Evolutionary conservation across 257 asterid species (phyloP), one percentile per base, ranked within the genome.

Genomic region (Rauvolfia tetraphylla): DNA sequence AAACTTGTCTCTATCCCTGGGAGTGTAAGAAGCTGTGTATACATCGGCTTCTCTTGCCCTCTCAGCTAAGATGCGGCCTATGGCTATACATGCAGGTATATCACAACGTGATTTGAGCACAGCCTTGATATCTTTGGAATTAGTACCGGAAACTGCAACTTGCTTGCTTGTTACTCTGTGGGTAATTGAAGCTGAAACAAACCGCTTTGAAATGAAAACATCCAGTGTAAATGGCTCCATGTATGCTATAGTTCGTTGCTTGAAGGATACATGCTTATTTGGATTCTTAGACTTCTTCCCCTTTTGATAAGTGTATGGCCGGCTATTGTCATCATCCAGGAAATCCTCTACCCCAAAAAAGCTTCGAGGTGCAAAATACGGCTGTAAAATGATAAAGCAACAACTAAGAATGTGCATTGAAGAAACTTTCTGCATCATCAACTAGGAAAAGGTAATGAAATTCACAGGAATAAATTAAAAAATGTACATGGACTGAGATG

Each of bases 81-180:
- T 78, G 6, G 98, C 71, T 80, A 92, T 79, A 84, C 98, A 95
- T 0, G 98, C 98, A 20, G 98, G 98, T 74, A 95, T 92, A 77
- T 95, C 98, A 1, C 91, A 87, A 74, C 98, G 81, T 33, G 98
- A 92, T 82, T 82, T 88, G 5, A 95, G 91, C 9, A 85, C 95
- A n/a, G 98, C 98, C 79, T 95, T 95, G 31, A 95, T 91, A 75
- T 95, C 98, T 56, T 92, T 95, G 33, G 98, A 95, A 84, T 95
- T 95, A 2, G 99, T 95, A 59, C 99, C 97, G 42, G 99, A 96
- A 75, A 95, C 98, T 0, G 99, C 99, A 9, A 92, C 99, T 83
- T 92, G 98, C 84, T 90, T 95, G 91, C 96, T 88, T 2, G 98
- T 95, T 38, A 91, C 98, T 80, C 97, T 91, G 77, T 95, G 98